A percentile compares a stretch with the other conserved stretches of the same genome.
phyloP scores from a whole-genome alignment of 2,329 filamentous ascomycete species.

The Aspergillus flavus region DNA sequence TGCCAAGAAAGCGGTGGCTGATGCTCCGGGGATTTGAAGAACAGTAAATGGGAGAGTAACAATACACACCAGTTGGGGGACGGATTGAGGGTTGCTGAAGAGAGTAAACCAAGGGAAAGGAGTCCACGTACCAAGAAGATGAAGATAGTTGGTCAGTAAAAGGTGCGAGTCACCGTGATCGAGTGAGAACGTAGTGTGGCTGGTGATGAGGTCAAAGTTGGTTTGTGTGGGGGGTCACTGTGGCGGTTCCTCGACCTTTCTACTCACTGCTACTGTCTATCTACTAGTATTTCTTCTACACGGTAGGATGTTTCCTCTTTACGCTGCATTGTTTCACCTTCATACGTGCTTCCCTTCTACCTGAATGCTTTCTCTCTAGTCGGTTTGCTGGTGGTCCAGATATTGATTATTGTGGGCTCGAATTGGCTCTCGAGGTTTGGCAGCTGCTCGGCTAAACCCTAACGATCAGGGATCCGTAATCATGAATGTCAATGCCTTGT shows the following conservation, averaged over 20 bases:
- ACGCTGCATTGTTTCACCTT: not conserved
- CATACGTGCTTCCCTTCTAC: not conserved
- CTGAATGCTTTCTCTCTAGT: not conserved
- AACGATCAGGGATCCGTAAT: constrained; percentile 19
- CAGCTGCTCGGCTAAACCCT: constrained; percentile 45
- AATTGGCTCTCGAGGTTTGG: constrained; percentile 22
- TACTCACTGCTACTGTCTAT: not conserved
- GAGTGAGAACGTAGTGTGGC: not conserved
- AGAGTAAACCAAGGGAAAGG: not conserved
- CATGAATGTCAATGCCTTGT: not conserved
- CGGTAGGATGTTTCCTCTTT: not conserved
- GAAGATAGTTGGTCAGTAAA: not conserved
- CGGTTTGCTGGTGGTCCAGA: not conserved
- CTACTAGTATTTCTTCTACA: not conserved
- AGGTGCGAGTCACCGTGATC: not conserved
- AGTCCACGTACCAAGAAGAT: not conserved
- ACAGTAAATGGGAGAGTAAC: not conserved
- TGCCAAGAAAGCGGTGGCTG: constrained; percentile 7
- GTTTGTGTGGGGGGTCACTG: constrained; percentile 2
- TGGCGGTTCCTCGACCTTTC: not conserved
- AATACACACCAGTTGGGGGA: not conserved
- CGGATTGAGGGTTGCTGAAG: not conserved
- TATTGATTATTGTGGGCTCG: constrained; percentile 10
- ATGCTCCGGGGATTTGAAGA: not conserved
- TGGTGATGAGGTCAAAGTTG: not conserved